Evolutionary conservation across 192 early-diverging fungal species (phyloP).

Genomic region (Umbelopsis sp.): DNA sequence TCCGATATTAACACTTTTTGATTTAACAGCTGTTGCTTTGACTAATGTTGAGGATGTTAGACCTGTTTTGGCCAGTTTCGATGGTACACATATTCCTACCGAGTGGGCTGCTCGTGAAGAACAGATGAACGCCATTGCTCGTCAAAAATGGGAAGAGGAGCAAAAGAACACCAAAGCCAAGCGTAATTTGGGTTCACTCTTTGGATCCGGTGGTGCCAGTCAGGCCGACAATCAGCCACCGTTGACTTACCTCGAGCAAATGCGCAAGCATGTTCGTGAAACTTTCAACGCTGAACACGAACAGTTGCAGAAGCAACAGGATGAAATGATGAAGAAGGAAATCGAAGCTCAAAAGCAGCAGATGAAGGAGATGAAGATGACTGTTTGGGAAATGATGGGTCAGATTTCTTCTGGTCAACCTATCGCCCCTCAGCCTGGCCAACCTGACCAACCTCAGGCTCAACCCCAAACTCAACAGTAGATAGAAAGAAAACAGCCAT

Average conservation of each 20-base stretch:
- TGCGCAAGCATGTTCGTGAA: conserved; percentile 61
- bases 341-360: conserved; percentile 66
- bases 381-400: conserved; percentile 83
- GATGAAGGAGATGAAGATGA: conserved; percentile 89
- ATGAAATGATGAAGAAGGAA: conserved; percentile 63
- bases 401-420: conserved; percentile 39
- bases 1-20: background rate
- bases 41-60: conserved; percentile 77
- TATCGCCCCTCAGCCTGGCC: conserved; percentile 1
- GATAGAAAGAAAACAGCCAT: background rate
- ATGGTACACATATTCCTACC: conserved; percentile 64
- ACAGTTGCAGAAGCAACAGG: conserved; percentile 66
- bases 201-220: conserved; percentile 36
- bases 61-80: conserved; percentile 67
- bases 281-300: conserved; percentile 75
- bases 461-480: conserved; percentile 6
- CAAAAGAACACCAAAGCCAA: conserved; percentile 53
- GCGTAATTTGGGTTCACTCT: conserved; percentile 52
- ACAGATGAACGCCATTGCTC: conserved; percentile 60
- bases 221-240: conserved; percentile 65
- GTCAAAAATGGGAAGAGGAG: conserved; percentile 70
- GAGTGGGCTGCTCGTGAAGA: conserved; percentile 75
- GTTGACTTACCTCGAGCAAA: conserved; percentile 60
- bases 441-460: conserved; percentile 3
- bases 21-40: conserved; percentile 57